Evolutionary conservation across 805 yeast genomes (phyloP).

Genomic region (Monosporozyma servazzii): DNA sequence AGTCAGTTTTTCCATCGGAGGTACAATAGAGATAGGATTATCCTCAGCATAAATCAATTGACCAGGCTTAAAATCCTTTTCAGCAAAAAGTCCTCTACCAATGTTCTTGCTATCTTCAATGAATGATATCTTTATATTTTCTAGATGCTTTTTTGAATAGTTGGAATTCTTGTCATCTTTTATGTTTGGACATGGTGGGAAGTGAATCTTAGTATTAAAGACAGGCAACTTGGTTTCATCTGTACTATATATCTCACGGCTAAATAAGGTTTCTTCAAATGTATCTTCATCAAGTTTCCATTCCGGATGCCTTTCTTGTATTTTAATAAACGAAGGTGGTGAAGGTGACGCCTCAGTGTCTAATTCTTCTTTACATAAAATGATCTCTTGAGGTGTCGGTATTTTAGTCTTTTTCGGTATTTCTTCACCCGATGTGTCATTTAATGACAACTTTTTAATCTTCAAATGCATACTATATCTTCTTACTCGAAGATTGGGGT

Average conservation of each 20-base stretch:
- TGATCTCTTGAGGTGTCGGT: constrained; percentile 52
- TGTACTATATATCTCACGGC: constrained; percentile 43
- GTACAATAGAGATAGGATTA: constrained; percentile 48
- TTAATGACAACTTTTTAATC: constrained; percentile 21
- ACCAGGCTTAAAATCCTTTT: constrained; percentile 38
- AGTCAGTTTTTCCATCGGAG: constrained; percentile 57
- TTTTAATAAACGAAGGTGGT: constrained; percentile 42
- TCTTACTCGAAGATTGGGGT: no score
- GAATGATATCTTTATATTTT: not conserved
- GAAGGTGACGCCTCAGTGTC: constrained; percentile 46
- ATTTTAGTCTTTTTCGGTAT: constrained; percentile 17
- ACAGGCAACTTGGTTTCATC: constrained; percentile 40
- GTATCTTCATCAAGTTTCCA: constrained; percentile 61
- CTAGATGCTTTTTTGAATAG: not conserved
- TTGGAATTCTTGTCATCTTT: not conserved
- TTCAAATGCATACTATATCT: constrained; percentile 15
- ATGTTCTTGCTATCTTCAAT: not conserved
- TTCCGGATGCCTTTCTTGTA: constrained; percentile 43
- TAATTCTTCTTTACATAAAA: constrained; percentile 61
- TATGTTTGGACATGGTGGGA: constrained; percentile 3
- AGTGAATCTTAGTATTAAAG: constrained; percentile 36
- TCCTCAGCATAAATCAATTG: constrained; percentile 52
- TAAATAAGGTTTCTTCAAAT: constrained; percentile 44
- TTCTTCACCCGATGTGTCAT: constrained; percentile 11
- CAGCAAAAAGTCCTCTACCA: constrained; percentile 38